These are phyloP conservation scores for Aphanomyces invadans DNA, from an alignment of 352 stramenopile species.

Conservation along the genomic window DNA sequence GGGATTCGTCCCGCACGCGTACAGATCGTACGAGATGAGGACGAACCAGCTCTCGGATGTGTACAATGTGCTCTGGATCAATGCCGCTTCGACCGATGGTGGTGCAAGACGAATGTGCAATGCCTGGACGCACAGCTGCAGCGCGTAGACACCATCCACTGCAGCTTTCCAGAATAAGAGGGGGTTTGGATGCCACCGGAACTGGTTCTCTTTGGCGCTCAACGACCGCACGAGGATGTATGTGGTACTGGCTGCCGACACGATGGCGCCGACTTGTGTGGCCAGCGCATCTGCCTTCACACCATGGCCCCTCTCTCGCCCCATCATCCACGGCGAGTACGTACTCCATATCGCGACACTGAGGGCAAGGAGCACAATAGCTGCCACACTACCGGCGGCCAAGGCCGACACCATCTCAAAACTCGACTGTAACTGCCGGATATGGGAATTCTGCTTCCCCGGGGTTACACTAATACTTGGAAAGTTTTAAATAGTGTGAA, in stretches of 20 bases:
- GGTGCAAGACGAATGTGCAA: constrained; percentile 32
- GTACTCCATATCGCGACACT: background rate
- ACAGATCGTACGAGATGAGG: constrained; percentile 77
- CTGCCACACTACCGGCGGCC: background rate
- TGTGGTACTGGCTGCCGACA: background rate
- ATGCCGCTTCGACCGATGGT: constrained; percentile 47
- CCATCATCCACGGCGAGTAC: background rate
- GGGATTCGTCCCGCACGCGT: constrained; percentile 78
- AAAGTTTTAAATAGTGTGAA: too few species aligned
- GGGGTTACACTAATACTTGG: too few species aligned
- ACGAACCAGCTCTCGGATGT: constrained; percentile 85
- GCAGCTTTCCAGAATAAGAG: constrained; percentile 77
- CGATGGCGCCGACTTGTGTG: background rate
- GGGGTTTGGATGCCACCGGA: constrained; percentile 63
- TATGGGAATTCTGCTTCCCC: too few species aligned
- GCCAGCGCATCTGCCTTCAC: background rate
- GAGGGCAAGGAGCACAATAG: background rate
- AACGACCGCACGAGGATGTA: background rate
- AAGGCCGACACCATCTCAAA: background rate
- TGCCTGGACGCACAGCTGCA: constrained; percentile 61
- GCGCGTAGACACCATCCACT: constrained; percentile 61
- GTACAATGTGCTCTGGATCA: constrained; percentile 70
- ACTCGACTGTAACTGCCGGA: too few species aligned
- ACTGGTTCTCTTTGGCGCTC: background rate
- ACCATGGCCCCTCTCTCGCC: background rate